phyloP scores from a whole-genome alignment of 1,284 basidiomycete species.

The Exobasidium cylindrosporum region DNA sequence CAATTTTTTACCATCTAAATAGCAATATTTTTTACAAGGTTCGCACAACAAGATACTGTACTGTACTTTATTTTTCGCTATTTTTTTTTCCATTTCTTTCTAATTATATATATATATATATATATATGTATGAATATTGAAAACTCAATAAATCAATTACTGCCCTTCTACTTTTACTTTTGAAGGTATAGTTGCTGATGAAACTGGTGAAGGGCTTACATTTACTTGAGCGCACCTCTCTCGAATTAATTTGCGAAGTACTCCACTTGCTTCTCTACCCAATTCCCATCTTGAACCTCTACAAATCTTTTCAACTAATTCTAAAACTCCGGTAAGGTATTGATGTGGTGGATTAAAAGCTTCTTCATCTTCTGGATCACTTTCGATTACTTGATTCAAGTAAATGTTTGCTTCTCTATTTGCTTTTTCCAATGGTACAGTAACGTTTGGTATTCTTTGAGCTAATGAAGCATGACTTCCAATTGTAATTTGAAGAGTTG shows the following conservation, averaged over 20 bases:
- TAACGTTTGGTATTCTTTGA: conserved; percentile 15
- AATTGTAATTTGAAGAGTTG: background rate
- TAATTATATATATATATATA: too few species aligned
- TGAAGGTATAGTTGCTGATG: background rate
- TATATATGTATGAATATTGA: background rate
- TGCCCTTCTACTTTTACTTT: too few species aligned
- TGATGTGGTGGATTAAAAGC: conserved; percentile 32
- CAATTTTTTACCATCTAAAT: too few species aligned
- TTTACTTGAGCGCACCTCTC: background rate
- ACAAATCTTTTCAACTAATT: conserved; percentile 37
- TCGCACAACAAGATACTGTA: too few species aligned
- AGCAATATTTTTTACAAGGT: too few species aligned
- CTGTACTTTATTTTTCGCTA: too few species aligned
- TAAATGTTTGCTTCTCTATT: conserved; percentile 6
- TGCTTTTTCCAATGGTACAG: conserved; percentile 10
- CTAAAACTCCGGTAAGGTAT: conserved; percentile 29
- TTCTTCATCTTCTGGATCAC: conserved; percentile 31
- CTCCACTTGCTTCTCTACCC: conserved; percentile 35
- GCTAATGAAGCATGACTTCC: background rate
- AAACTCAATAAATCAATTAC: too few species aligned
- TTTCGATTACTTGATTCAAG: background rate
- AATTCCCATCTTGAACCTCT: conserved; percentile 39
- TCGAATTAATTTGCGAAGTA: conserved; percentile 33
- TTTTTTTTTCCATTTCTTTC: too few species aligned
- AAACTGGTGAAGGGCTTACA: background rate